A percentile compares a stretch with the other conserved stretches of the same genome.
phyloP scores from a whole-genome alignment of 2,329 filamentous ascomycete species.

The Diaporthe humulicola region DNA sequence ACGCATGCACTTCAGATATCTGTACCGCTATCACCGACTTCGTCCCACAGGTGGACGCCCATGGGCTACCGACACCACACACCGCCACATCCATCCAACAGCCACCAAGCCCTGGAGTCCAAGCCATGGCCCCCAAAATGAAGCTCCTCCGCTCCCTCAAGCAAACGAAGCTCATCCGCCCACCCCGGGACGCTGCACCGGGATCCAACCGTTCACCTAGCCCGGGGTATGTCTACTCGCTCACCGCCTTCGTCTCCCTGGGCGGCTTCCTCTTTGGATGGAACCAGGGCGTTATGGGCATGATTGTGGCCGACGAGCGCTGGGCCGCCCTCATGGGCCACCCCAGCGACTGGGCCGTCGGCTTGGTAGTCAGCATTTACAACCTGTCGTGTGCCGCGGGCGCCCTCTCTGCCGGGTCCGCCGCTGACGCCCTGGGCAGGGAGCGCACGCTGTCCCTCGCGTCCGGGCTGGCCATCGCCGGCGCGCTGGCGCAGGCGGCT shows the following conservation, averaged over 20 bases:
- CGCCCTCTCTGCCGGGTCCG: conserved; percentile 46
- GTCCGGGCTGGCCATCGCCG: conserved; percentile 39
- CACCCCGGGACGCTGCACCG: conserved; percentile 34
- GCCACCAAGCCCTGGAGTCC: not conserved
- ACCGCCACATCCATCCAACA: not conserved
- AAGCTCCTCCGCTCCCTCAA: conserved; percentile 40
- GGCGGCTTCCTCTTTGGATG: conserved; percentile 50
- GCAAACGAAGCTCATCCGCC: conserved; percentile 46
- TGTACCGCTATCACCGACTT: not conserved
- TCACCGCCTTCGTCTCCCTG: conserved; percentile 44
- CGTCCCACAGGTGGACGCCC: no score
- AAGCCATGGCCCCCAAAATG: conserved; percentile 6
- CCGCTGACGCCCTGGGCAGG: conserved; percentile 47
- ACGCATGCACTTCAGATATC: not conserved
- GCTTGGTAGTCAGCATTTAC: conserved; percentile 49
- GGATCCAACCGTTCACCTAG: conserved; percentile 43
- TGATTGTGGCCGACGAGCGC: conserved; percentile 49
- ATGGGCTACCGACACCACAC: not conserved
- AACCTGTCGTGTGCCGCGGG: conserved; percentile 49
- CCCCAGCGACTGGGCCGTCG: conserved; percentile 47
- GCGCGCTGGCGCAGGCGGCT: conserved; percentile 32
- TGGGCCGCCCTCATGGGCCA: conserved; percentile 48
- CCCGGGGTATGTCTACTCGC: conserved; percentile 48
- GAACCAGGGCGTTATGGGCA: conserved; percentile 50
- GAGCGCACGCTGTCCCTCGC: conserved; percentile 48